phyloP scores from a whole-genome alignment of 2,329 filamentous ascomycete species.

The Trichoderma afroharzianum region DNA sequence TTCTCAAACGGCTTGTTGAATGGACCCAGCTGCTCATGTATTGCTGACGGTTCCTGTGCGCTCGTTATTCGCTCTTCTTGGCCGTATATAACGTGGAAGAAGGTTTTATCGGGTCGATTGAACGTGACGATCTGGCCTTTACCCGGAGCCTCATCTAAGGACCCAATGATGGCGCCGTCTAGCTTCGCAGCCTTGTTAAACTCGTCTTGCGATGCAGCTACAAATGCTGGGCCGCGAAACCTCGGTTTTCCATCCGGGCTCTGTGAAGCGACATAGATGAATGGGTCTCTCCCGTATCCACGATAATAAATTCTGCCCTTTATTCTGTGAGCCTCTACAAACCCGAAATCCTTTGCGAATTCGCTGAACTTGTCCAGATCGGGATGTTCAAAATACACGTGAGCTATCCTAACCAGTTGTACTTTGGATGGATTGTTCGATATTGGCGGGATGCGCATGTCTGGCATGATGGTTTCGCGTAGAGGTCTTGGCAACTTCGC shows the following conservation, averaged over 20 bases:
- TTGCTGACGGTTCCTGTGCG: neutral
- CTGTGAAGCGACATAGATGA: slow-evolving; percentile 40
- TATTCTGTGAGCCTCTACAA: slow-evolving; percentile 22
- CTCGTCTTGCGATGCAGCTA: neutral
- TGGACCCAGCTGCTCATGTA: neutral
- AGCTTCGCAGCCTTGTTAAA: slow-evolving; percentile 8
- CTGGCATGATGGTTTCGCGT: neutral
- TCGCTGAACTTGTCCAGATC: slow-evolving; percentile 25
- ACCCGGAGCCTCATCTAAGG: slow-evolving; percentile 23
- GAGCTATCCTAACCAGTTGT: neutral
- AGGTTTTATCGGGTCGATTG: slow-evolving; percentile 32
- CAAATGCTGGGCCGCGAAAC: neutral
- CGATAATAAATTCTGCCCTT: slow-evolving; percentile 42
- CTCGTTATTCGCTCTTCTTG: slow-evolving; percentile 10
- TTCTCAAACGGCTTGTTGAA: neutral
- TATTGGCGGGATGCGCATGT: neutral
- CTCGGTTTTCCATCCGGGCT: slow-evolving; percentile 11
- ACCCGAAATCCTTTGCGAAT: slow-evolving; percentile 30
- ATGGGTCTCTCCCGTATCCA: slow-evolving; percentile 49
- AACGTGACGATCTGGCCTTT: slow-evolving; percentile 37
- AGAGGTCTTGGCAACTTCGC: neutral
- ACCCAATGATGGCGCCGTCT: neutral
- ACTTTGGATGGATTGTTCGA: neutral
- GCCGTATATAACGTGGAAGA: slow-evolving; percentile 27
- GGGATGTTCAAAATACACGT: slow-evolving; percentile 22